Base-by-base conservation (phyloP, 306 rosid genomes). In the Geum urbanum region DNA sequence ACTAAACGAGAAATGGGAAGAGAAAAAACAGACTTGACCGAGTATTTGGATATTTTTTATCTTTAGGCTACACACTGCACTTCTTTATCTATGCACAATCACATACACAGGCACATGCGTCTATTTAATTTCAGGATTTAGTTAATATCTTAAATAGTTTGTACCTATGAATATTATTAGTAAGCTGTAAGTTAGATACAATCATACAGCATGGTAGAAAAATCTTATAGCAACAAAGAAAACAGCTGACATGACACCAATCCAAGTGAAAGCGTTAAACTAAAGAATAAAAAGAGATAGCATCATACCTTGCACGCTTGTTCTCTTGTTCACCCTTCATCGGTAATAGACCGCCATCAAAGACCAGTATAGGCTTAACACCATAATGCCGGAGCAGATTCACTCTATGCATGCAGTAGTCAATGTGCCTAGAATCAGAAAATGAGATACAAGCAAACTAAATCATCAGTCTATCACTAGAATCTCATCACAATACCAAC, bases 301-400 rank as follows among this genome's bases (percentile, higher is more conserved):
- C 32, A 16, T 2, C 76, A 24, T 71, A 90, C 98, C 97, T 87
- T 44, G 87, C 89, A 54, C 97, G 97, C 81, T 94, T 94, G 72
- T 85, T 86, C 87, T 94, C 98, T 72, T 94, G 98, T 20, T 94
- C 97, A 47, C 50, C 13, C 88, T 94, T 94, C 98, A 94, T 94
- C 20, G 98, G 97, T 54, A 94, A 84, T 70, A 85, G 87, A 58
- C 97, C 98, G 12, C 98, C 98, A 77, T 94, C 98, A 74, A 94
- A 94, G 55, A 94, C 94, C 61, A 94, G 96, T 78, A 94, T 48
- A 32, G 98, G 97, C 61, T 94, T 88, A 63, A 90, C 80, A 67
- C 97, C 92, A 46, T 73, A 66, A 68, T 88, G 89, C 72, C 96
- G 87, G 37, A 94, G 83, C 73, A 94, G 75, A 83, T 90, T 94